Evolutionary conservation across 192 early-diverging fungal species (phyloP).

Genomic region (Backusella psychrophila): DNA sequence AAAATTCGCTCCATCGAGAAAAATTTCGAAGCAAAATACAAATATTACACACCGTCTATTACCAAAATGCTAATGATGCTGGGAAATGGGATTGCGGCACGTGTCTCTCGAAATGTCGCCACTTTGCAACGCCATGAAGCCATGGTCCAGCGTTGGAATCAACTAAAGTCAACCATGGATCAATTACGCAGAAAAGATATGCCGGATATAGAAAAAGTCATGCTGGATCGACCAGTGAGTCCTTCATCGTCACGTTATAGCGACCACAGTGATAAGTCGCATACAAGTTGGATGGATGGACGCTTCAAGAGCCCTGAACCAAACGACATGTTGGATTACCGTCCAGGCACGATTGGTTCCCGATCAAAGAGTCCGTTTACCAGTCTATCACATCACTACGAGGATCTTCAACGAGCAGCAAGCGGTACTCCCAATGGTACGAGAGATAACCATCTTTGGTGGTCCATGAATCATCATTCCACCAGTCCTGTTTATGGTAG

Average conservation of each 20-base stretch:
- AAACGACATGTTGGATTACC: not conserved
- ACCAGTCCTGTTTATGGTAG: constrained; percentile 27
- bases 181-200: constrained; percentile 29
- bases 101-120: constrained; percentile 41
- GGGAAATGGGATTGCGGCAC: constrained; percentile 49
- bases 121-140: constrained; percentile 44
- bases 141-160: constrained; percentile 52
- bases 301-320: constrained; percentile 33
- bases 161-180: constrained; percentile 37
- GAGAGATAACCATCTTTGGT: constrained; percentile 19
- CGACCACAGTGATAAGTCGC: constrained; percentile 27
- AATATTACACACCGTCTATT: constrained; percentile 54
- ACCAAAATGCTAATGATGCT: constrained; percentile 56
- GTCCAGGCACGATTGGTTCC: not conserved
- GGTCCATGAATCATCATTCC: constrained; percentile 7
- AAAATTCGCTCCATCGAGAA: constrained; percentile 51
- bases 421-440: constrained; percentile 18
- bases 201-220: constrained; percentile 29
- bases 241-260: constrained; percentile 34
- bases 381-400: constrained; percentile 11
- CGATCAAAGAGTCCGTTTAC: constrained; percentile 21
- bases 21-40: constrained; percentile 55
- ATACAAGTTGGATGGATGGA: constrained; percentile 13
- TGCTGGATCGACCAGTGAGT: constrained; percentile 28
- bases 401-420: constrained; percentile 12